Percentiles rank a stretch among this genome's conserved stretches.
Evolutionary conservation across 768 basidiomycete species (phyloP).

Genomic region (Hypsizygus marmoreus): DNA sequence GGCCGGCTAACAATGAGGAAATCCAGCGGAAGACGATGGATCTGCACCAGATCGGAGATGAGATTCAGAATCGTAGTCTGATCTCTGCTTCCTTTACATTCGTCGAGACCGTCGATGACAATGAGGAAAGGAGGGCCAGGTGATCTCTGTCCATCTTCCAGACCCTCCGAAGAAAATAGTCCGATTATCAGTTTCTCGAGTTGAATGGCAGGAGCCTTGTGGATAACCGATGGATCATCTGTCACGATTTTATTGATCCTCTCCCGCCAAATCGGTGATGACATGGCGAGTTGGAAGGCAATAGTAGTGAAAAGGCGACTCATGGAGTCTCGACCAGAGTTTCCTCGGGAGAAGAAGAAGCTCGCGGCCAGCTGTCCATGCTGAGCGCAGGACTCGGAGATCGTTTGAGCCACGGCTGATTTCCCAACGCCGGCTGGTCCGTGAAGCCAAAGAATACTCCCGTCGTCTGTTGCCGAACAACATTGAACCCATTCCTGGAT

Average conservation of each 20-base stretch:
- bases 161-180: conserved; percentile 25
- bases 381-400: neutral
- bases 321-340: neutral
- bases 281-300: neutral
- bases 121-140: neutral
- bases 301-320: neutral
- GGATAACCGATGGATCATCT: neutral
- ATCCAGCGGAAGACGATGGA: conserved; percentile 14
- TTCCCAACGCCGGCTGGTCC: too few species aligned
- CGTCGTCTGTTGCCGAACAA: too few species aligned
- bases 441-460: too few species aligned
- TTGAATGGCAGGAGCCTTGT: neutral
- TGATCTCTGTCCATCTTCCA: conserved; percentile 9
- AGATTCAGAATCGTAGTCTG: conserved; percentile 18
- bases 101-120: conserved; percentile 30
- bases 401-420: neutral
- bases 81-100: conserved; percentile 14
- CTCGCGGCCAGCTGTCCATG: neutral
- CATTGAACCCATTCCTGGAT: too few species aligned
- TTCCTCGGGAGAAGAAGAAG: too few species aligned
- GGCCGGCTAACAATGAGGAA: conserved; percentile 30
- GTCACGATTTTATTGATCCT: neutral
- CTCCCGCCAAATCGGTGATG: neutral
- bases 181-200: neutral
- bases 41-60: conserved; percentile 1